Evolutionary conservation across 169 alveolate genomes (phyloP).

Genomic region (Cryptosporidium viatorum): DNA sequence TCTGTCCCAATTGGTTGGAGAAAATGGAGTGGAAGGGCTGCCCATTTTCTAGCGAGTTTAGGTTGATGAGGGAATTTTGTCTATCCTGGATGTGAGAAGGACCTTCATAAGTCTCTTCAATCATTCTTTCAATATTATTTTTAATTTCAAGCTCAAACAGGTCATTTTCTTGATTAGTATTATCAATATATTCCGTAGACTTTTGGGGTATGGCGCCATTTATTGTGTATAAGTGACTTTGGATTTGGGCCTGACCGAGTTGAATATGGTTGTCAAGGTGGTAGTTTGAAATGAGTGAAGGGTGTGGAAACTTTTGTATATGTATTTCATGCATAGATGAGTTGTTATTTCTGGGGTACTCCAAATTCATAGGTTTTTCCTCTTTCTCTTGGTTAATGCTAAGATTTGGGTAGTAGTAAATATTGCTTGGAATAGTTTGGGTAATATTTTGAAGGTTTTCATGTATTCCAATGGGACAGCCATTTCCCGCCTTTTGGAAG

Average conservation of each 20-base stretch:
- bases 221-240: background rate
- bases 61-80: background rate
- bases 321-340: background rate
- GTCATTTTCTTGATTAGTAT: background rate
- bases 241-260: background rate
- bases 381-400: background rate
- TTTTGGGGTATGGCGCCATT: background rate
- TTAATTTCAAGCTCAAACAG: slow-evolving; percentile 27
- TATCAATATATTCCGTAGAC: background rate
- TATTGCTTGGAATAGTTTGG: background rate
- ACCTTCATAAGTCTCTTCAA: slow-evolving; percentile 11
- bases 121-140: slow-evolving; percentile 31
- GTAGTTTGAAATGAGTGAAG: background rate
- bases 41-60: background rate
- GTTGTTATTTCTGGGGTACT: background rate
- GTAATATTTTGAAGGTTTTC: background rate
- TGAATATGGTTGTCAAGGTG: background rate
- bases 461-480: background rate
- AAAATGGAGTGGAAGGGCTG: slow-evolving; percentile 24
- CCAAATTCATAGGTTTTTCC: background rate
- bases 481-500: background rate
- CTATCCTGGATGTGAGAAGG: background rate
- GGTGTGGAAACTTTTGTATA: background rate
- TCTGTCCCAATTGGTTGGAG: background rate
- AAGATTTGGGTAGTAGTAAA: background rate